A percentile compares a stretch with the other conserved stretches of the same genome.
Conservation (phyloP, 2,329 filamentous ascomycete species). For the Xylaria multiplex region DNA sequence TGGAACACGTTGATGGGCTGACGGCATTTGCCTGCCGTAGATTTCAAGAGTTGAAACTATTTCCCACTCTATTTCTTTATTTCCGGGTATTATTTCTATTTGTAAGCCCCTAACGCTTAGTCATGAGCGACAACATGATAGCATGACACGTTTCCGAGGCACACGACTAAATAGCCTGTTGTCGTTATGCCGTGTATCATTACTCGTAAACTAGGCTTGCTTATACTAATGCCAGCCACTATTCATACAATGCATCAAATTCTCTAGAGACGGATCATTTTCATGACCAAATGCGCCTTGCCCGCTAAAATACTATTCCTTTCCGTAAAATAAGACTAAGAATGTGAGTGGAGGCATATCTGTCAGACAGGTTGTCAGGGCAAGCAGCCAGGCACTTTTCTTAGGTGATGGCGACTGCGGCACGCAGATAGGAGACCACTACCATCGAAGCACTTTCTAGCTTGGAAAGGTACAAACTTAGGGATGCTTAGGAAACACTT, state of each 20-base stretch:
- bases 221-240: slow-evolving; percentile 14
- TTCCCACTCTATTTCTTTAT: too few relatives aligned
- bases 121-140: not conserved
- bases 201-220: not conserved
- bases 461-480: not conserved
- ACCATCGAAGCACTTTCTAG: not conserved
- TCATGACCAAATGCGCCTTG: not conserved
- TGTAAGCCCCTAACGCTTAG: not conserved
- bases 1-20: too few relatives aligned
- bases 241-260: not conserved
- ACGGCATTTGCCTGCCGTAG: too few relatives aligned
- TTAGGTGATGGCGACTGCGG: not conserved
- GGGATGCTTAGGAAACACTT: slow-evolving; percentile 1
- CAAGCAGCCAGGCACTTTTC: too few relatives aligned
- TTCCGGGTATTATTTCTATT: not conserved
- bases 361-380: not conserved
- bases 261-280: not conserved
- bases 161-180: not conserved
- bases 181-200: not conserved
- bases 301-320: not conserved
- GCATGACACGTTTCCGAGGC: not conserved
- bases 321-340: too few relatives aligned
- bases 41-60: too few relatives aligned
- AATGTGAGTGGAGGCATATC: not conserved
- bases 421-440: not conserved